A percentile compares a stretch with the other conserved stretches of the same genome.
These are phyloP conservation scores for Saussurea involucrata DNA, from an alignment of 129 eudicot species.

Conservation along the genomic window DNA sequence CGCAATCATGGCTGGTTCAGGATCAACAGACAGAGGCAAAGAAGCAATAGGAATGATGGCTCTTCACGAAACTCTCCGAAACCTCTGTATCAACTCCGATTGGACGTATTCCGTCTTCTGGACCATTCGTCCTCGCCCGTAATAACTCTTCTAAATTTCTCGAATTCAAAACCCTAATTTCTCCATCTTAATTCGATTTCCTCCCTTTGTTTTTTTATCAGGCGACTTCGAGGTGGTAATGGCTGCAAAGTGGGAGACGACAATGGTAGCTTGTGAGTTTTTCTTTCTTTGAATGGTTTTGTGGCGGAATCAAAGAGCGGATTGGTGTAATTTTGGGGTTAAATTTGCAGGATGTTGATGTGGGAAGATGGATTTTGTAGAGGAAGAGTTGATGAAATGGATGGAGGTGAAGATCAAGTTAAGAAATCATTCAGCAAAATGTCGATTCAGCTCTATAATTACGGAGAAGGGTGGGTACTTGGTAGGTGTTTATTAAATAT, in stretches of 20 bases:
- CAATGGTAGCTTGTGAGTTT: conserved; percentile 95
- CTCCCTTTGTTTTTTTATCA: conserved; percentile 28
- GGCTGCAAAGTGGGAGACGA: conserved; percentile 97
- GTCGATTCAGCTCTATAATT: conserved; percentile 92
- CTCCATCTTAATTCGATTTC: neutral
- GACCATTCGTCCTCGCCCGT: conserved; percentile 99
- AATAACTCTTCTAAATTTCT: conserved; percentile 9
- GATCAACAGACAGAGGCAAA: conserved; percentile 75
- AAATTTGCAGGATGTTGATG: conserved; percentile 89
- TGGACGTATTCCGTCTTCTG: conserved; percentile 98
- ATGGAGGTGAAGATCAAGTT: conserved; percentile 76
- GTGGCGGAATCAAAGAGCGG: no score
- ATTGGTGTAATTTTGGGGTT: no score
- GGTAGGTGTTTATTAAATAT: conserved; percentile 61
- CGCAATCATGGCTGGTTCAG: conserved; percentile 73
- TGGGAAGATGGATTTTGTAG: conserved; percentile 99
- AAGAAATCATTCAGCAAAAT: conserved; percentile 95
- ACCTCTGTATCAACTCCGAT: conserved; percentile 79
- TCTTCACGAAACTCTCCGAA: conserved; percentile 90
- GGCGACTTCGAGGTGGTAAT: conserved; percentile 93
- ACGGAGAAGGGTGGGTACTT: conserved; percentile 99
- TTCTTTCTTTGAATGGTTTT: no score
- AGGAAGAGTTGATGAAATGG: conserved; percentile 85
- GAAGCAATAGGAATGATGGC: conserved; percentile 97
- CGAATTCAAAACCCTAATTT: neutral